phyloP scores from a whole-genome alignment of 2,329 filamentous ascomycete species.

The Cercospora sesami region DNA sequence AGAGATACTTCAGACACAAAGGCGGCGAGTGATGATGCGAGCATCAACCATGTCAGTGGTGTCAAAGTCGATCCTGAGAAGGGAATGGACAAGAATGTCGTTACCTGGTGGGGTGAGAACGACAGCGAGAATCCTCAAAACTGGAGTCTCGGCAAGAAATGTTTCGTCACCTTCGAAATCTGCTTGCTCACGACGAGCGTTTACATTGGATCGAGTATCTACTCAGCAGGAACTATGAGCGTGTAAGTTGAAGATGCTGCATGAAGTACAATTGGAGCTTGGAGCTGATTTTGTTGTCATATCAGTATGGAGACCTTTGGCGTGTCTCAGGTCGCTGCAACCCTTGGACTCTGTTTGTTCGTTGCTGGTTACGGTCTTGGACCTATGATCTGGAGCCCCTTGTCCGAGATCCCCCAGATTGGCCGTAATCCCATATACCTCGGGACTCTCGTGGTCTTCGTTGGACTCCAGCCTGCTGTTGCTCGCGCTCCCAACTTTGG shows the following conservation, averaged over 20 bases:
- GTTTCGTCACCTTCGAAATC: slow-evolving; percentile 49
- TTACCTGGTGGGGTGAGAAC: slow-evolving; percentile 54
- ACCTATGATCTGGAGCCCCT: slow-evolving; percentile 48
- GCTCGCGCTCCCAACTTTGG: slow-evolving; percentile 53
- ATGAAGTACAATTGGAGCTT: neutral
- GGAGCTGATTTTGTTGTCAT: neutral
- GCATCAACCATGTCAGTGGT: slow-evolving; percentile 44
- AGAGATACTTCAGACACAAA: slow-evolving; percentile 23
- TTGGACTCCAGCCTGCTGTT: slow-evolving; percentile 52
- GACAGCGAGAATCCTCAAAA: slow-evolving; percentile 45
- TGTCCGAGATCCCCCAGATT: slow-evolving; percentile 53
- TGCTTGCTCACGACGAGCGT: slow-evolving; percentile 53
- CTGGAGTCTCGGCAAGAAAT: slow-evolving; percentile 44
- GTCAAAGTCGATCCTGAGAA: slow-evolving; percentile 54
- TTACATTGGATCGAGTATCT: slow-evolving; percentile 56
- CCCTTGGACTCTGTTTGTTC: slow-evolving; percentile 53
- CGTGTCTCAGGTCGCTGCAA: slow-evolving; percentile 48
- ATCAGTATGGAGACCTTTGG: slow-evolving; percentile 43
- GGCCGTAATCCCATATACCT: slow-evolving; percentile 55
- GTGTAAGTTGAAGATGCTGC: slow-evolving; percentile 31
- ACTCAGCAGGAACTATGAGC: slow-evolving; percentile 47
- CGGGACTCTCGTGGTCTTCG: slow-evolving; percentile 51
- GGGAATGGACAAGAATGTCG: slow-evolving; percentile 51
- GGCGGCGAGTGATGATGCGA: slow-evolving; percentile 4
- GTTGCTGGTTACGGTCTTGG: slow-evolving; percentile 54